Conservation (phyloP, 1,284 basidiomycete species). For the Fomitopsis betulina region DNA sequence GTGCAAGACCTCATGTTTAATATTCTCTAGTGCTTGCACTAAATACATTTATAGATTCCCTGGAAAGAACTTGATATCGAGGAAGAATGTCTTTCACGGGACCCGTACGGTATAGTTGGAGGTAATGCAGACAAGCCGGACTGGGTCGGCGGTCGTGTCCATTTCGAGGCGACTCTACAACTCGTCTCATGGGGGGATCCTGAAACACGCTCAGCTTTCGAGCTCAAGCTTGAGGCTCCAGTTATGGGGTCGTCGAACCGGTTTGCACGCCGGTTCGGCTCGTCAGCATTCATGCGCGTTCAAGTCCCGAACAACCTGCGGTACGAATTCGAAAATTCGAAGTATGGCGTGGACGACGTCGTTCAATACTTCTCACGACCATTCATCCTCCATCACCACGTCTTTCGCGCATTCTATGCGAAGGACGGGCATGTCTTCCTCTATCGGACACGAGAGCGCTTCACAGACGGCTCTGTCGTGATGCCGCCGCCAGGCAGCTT, state of each 20-base stretch:
- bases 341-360: constrained; percentile 9
- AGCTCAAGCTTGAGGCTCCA: constrained; percentile 28
- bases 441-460: constrained; percentile 31
- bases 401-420: constrained; percentile 37
- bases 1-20: not conserved
- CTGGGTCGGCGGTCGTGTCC: constrained; percentile 36
- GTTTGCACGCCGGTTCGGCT: constrained; percentile 37
- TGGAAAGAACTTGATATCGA: constrained; percentile 38
- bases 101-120: constrained; percentile 26
- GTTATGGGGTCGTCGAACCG: constrained; percentile 32
- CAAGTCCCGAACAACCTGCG: constrained; percentile 23
- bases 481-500: not conserved
- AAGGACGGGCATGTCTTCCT: constrained; percentile 33
- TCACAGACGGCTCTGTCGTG: not conserved
- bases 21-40: not conserved
- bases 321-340: not conserved
- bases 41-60: constrained; percentile 23
- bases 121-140: constrained; percentile 13
- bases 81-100: constrained; percentile 15
- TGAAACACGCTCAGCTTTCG: constrained; percentile 3
- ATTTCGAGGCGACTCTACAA: constrained; percentile 25
- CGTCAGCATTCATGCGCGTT: constrained; percentile 32
- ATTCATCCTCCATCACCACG: constrained; percentile 29
- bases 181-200: not conserved
- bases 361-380: constrained; percentile 27